Evolutionary conservation across 2,329 filamentous ascomycete genomes (phyloP), one percentile per base, ranked within the genome.

Genomic region (Cladosporium sp.): DNA sequence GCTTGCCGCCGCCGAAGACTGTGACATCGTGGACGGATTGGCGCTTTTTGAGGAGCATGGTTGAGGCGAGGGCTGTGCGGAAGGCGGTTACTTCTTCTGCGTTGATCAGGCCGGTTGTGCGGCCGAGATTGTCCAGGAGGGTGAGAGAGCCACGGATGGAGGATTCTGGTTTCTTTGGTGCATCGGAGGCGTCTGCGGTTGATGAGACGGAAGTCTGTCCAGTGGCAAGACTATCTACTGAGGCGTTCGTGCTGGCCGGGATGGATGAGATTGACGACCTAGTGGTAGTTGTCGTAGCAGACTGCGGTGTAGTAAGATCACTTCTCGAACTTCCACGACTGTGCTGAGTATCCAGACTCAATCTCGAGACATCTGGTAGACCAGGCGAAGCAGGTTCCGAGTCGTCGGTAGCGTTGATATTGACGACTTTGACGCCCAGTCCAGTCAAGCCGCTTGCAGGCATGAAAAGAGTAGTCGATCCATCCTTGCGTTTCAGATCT

Each of bases 1-100:
- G 93, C 71, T 90, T 88, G 55, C 94, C 94, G 38, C 90, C 89
- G 28, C 94, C 94, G 76, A 97, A 98, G 63, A 96, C 90, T 15
- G 90, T 89, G 12, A 97, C 75, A 15, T 89, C 92, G 74, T 90
- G 88, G 51, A 96, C 89, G 32, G 85, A 85, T 65, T 85, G 82
- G 65, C 94, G 91, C 73, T 83, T 82, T 71, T 80, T 82, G 74
- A 87, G 86, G 21, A 90, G 82, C 70, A 90, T 81, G 65, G 89
- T 86, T 14, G 85, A 85, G 0, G 86, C 86, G 14, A 91, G 79
- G 0, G 88, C 87, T 0, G 89, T 91, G 55, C 89, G 84, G 77
- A 91, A 91, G 1, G 88, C 88, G 0, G 89, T 91, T 21, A 91
- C 79, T 70, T 90, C 88, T 66, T 86, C 86, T 0, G 89, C 88